These are phyloP conservation scores for Paramecium sexaurelia DNA, from an alignment of 73 alveolate species.

Conservation along the genomic window DNA sequence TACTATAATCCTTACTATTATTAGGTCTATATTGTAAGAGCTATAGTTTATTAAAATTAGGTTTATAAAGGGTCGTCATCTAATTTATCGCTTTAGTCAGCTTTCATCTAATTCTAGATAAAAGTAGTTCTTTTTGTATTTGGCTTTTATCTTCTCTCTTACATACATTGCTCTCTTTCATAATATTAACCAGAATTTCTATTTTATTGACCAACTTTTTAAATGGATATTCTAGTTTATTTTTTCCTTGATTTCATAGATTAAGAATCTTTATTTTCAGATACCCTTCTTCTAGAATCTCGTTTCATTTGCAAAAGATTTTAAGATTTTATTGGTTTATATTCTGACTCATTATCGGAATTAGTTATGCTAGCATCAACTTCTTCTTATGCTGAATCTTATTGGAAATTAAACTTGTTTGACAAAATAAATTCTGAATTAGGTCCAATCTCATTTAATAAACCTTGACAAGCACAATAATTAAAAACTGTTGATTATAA, in stretches of 20 bases:
- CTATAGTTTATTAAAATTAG: neutral
- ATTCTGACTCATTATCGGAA: neutral
- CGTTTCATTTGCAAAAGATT: neutral
- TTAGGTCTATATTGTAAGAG: neutral
- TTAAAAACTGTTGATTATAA: neutral
- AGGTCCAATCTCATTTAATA: neutral
- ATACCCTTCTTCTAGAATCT: neutral
- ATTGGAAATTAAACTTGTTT: neutral
- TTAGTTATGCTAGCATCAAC: neutral
- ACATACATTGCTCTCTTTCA: neutral
- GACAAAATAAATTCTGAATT: neutral
- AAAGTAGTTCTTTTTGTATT: neutral
- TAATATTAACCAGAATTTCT: neutral
- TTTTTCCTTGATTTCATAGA: neutral
- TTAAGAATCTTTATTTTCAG: neutral
- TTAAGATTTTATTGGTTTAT: neutral
- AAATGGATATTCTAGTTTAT: neutral
- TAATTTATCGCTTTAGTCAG: neutral
- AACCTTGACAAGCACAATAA: neutral
- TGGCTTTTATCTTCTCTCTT: neutral
- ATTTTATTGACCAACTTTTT: neutral
- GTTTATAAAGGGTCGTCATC: neutral
- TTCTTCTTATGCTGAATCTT: constrained; percentile 3
- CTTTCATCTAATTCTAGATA: neutral
- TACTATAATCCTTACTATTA: neutral